Evolutionary conservation across 169 alveolate species (phyloP).

Genomic region (Sarcocystis neurona): DNA sequence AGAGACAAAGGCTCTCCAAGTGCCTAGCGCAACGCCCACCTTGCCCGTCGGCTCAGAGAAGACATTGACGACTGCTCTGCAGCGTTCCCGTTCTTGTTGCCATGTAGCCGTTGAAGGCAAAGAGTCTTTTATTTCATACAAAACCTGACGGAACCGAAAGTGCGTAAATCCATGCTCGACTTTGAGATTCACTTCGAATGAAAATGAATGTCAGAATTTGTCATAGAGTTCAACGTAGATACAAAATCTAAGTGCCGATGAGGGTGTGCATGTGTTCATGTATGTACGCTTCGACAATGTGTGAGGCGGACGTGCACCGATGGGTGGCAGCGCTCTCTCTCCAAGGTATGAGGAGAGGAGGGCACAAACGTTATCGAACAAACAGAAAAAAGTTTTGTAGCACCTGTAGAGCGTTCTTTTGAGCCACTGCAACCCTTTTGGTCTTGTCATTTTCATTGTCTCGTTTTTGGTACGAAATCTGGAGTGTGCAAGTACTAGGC

Average conservation of each 20-base stretch:
- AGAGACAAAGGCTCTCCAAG: neutral
- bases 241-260: too few relatives aligned
- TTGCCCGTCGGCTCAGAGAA: conserved; percentile 5
- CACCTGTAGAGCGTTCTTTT: conserved; percentile 38
- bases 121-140: conserved; percentile 14
- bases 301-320: too few relatives aligned
- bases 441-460: conserved; percentile 37
- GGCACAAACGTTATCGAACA: neutral
- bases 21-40: neutral
- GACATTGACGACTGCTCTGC: conserved; percentile 4
- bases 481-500: conserved; percentile 16
- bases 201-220: too few relatives aligned
- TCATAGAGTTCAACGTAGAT: too few relatives aligned
- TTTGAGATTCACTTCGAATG: too few relatives aligned
- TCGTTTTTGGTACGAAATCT: conserved; percentile 41
- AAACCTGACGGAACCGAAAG: too few relatives aligned
- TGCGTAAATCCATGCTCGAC: too few relatives aligned
- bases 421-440: conserved; percentile 14
- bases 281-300: too few relatives aligned
- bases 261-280: too few relatives aligned
- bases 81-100: conserved; percentile 39
- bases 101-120: conserved; percentile 27
- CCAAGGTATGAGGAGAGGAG: too few relatives aligned
- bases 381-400: neutral
- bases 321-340: too few relatives aligned